phyloP scores from a whole-genome alignment of 305 asterid genomes.

The Fraxinus baroniana region DNA sequence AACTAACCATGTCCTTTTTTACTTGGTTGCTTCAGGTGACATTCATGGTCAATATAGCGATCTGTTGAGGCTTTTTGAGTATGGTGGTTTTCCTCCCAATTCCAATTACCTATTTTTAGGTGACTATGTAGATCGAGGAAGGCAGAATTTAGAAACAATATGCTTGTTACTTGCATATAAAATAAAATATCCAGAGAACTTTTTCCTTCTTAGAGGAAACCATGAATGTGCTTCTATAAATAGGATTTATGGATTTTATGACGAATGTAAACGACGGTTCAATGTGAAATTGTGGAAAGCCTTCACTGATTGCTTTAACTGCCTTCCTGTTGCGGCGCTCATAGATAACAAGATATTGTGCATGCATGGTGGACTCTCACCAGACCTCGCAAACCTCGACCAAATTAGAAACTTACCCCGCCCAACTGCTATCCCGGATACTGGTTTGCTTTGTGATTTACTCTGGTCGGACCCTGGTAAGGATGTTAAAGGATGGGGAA shows the following conservation, averaged over 20 bases:
- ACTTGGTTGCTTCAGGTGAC: constrained; percentile 41
- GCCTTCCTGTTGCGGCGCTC: constrained; percentile 66
- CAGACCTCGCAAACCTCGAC: constrained; percentile 50
- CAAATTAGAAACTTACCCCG: constrained; percentile 56
- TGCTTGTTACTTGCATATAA: constrained; percentile 61
- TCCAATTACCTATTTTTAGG: constrained; percentile 60
- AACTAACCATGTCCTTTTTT: constrained; percentile 12
- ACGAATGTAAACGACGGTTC: constrained; percentile 59
- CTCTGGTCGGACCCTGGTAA: constrained; percentile 65
- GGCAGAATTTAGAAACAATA: constrained; percentile 59
- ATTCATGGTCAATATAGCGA: constrained; percentile 66
- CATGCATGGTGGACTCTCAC: constrained; percentile 70
- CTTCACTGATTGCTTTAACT: constrained; percentile 58
- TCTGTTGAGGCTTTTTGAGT: constrained; percentile 61
- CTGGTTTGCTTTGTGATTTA: constrained; percentile 62
- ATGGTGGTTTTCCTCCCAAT: constrained; percentile 59
- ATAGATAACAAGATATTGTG: constrained; percentile 58
- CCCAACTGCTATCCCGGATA: constrained; percentile 58
- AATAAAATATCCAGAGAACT: constrained; percentile 57
- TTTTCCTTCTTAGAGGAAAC: constrained; percentile 62
- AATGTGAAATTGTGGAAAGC: constrained; percentile 61
- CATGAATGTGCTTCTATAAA: constrained; percentile 62
- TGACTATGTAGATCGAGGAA: constrained; percentile 62
- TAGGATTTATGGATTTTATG: constrained; percentile 61
- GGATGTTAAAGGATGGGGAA: constrained; percentile 65